These are phyloP conservation scores for Kalmusia sp. DNA, from an alignment of 2,329 filamentous ascomycete species.

Conservation along the genomic window DNA sequence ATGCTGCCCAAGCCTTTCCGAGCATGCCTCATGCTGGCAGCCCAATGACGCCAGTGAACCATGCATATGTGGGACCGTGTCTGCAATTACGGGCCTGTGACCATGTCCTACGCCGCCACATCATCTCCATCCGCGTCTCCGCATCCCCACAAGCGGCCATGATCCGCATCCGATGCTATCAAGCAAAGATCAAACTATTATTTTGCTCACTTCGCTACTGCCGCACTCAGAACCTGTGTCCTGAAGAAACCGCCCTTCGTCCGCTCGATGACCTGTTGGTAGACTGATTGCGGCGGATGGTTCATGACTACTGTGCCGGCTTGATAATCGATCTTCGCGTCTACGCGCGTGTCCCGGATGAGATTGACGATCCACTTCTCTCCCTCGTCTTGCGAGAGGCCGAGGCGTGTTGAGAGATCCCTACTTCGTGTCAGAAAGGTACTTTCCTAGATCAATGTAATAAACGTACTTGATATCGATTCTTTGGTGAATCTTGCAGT, in stretches of 20 bases:
- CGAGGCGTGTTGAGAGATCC: constrained; percentile 89
- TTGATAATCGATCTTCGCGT: constrained; percentile 99
- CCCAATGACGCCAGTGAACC: not conserved
- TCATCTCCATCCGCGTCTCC: not conserved
- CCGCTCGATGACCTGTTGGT: constrained; percentile 98
- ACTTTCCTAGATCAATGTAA: not conserved
- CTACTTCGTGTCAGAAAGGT: constrained; percentile 46
- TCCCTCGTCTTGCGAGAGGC: constrained; percentile 90
- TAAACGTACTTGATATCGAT: constrained; percentile 85
- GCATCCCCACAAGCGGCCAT: constrained; percentile 14
- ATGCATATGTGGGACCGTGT: not conserved
- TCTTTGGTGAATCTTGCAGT: constrained; percentile 99
- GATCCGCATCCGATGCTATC: not conserved
- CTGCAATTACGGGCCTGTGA: too few species aligned
- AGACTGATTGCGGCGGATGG: constrained; percentile 96
- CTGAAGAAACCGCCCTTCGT: constrained; percentile 99
- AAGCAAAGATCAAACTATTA: not conserved
- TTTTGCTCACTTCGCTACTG: constrained; percentile 55
- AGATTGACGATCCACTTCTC: constrained; percentile 99
- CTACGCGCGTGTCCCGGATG: constrained; percentile 94
- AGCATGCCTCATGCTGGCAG: not conserved
- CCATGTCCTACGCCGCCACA: not conserved
- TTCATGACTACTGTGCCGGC: constrained; percentile 99
- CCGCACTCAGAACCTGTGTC: constrained; percentile 84
- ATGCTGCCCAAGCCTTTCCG: not conserved